Evolutionary conservation across 2,329 filamentous ascomycete species (phyloP).

Genomic region (Exophiala phaeomuriformis): DNA sequence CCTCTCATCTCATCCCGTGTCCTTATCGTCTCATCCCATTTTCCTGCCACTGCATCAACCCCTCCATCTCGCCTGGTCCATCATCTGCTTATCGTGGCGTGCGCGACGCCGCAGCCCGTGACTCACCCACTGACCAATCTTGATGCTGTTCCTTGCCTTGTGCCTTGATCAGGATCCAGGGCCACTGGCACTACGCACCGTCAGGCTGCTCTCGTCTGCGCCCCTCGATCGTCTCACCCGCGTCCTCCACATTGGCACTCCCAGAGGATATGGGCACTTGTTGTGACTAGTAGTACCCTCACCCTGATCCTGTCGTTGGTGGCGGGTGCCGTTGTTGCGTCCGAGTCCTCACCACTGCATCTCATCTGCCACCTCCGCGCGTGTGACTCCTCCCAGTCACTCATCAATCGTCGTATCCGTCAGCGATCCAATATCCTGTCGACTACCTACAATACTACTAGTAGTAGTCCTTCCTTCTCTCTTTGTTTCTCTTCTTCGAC

Average conservation of each 20-base stretch:
- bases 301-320: too few relatives aligned
- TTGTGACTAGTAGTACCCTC: too few relatives aligned
- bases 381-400: background rate
- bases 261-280: too few relatives aligned
- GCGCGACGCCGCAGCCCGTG: conserved; percentile 2
- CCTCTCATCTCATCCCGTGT: background rate
- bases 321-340: too few relatives aligned
- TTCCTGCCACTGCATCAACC: background rate
- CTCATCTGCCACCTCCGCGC: background rate
- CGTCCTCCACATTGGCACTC: conserved; percentile 1
- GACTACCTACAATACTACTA: too few relatives aligned
- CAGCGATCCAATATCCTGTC: background rate
- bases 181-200: too few relatives aligned
- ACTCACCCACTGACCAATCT: conserved; percentile 9
- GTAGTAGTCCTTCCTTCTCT: background rate
- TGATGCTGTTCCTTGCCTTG: conserved; percentile 8
- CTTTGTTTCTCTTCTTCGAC: conserved; percentile 1
- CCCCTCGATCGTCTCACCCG: conserved; percentile 4
- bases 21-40: background rate
- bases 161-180: background rate
- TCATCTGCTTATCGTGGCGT: background rate
- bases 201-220: background rate
- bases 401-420: too few relatives aligned
- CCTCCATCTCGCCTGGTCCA: background rate
- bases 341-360: too few relatives aligned